phyloP scores from a whole-genome alignment of 2,329 filamentous ascomycete genomes.

The Emergomyces orientalis region DNA sequence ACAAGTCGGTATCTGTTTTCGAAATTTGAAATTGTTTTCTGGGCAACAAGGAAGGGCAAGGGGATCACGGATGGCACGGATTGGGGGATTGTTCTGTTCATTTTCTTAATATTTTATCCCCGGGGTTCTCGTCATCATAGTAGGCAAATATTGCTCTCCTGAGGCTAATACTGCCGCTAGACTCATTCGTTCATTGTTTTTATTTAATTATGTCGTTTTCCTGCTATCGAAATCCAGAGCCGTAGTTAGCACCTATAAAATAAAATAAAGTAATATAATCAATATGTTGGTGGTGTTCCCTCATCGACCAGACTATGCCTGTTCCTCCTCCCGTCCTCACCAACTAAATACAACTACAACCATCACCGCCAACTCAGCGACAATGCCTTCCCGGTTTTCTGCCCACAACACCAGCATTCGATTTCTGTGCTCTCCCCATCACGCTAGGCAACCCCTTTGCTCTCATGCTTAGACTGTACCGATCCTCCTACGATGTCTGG shows the following conservation, averaged over 20 bases:
- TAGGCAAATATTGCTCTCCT: background rate
- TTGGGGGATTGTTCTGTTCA: background rate
- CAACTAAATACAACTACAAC: background rate
- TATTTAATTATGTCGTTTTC: background rate
- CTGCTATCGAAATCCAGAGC: background rate
- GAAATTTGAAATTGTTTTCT: background rate
- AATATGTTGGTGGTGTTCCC: background rate
- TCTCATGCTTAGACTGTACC: slow-evolving; percentile 26
- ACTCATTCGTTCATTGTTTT: background rate
- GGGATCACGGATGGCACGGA: background rate
- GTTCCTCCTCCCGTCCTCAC: background rate
- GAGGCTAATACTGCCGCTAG: background rate
- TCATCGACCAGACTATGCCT: background rate
- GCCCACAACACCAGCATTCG: slow-evolving; percentile 11
- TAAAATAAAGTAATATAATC: background rate
- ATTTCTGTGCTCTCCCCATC: slow-evolving; percentile 16
- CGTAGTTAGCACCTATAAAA: background rate
- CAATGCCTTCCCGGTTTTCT: slow-evolving; percentile 10
- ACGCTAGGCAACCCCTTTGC: slow-evolving; percentile 7
- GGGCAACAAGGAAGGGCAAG: background rate
- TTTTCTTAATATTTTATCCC: background rate
- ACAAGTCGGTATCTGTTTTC: background rate
- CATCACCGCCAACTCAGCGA: slow-evolving; percentile 12
- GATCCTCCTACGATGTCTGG: slow-evolving; percentile 35
- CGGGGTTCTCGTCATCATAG: background rate